Conservation (phyloP, 805 yeast genomes). For the Naumovozyma castellii region DNA sequence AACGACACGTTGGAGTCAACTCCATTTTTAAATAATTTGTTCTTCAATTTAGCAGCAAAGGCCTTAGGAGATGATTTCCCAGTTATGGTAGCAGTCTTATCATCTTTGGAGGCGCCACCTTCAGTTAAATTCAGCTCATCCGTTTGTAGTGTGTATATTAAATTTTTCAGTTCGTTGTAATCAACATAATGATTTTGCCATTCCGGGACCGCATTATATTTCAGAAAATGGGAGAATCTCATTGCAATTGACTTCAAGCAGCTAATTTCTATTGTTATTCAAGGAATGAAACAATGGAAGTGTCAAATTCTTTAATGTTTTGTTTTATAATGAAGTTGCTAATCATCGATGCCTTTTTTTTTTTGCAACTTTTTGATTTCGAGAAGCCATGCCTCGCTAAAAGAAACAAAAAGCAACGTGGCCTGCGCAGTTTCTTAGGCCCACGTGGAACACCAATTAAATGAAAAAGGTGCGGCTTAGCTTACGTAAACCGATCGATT, state of each 20-base stretch:
- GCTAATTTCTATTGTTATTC: neutral
- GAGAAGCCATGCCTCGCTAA: neutral
- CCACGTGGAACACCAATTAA: neutral
- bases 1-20: neutral
- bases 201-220: conserved; percentile 69
- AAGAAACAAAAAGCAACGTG: neutral
- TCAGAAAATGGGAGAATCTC: conserved; percentile 64
- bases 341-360: neutral
- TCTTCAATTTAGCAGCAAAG: neutral
- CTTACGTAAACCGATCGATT: neutral
- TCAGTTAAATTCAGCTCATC: conserved; percentile 20
- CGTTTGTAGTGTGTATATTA: conserved; percentile 46
- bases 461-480: neutral
- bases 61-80: neutral
- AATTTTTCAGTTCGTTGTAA: conserved; percentile 49
- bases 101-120: neutral
- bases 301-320: too few species aligned
- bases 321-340: neutral
- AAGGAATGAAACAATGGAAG: neutral
- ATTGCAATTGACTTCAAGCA: conserved; percentile 30
- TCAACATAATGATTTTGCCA: conserved; percentile 81
- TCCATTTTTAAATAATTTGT: conserved; percentile 1
- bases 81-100: conserved; percentile 8
- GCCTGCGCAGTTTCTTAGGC: neutral
- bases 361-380: neutral